A percentile compares a stretch with the other conserved stretches of the same genome.
phyloP scores from a whole-genome alignment of 345 rosid species.

The Capsella bursapastoris region DNA sequence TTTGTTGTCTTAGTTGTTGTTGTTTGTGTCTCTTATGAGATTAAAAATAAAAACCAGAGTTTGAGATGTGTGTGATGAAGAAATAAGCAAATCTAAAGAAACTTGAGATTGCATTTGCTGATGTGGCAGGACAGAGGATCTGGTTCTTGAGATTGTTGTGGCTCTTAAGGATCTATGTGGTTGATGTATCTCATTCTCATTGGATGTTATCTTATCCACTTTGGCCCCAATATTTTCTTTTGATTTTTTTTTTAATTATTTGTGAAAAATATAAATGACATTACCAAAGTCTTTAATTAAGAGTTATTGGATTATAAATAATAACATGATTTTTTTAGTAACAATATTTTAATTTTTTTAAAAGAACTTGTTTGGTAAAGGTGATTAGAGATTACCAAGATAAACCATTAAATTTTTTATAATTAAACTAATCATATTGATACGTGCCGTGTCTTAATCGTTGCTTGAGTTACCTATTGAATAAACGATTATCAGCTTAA shows the following conservation, averaged over 20 bases:
- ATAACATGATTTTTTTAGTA: no score
- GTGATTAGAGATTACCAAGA: no score
- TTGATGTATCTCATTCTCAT: slow-evolving; percentile 30
- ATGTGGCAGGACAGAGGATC: slow-evolving; percentile 41
- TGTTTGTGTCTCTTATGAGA: slow-evolving; percentile 2
- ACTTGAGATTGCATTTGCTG: slow-evolving; percentile 41
- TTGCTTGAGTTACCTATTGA: no score
- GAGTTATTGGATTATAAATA: no score
- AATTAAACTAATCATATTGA: no score
- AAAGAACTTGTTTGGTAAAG: no score
- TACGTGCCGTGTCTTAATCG: no score
- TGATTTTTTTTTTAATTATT: not conserved
- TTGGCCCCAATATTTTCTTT: not conserved
- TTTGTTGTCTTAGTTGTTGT: not conserved
- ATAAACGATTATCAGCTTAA: no score
- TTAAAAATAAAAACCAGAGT: not conserved
- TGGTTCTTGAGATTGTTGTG: slow-evolving; percentile 30
- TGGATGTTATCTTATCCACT: slow-evolving; percentile 48
- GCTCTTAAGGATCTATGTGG: slow-evolving; percentile 26
- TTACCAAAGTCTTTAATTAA: not conserved
- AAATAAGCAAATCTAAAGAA: slow-evolving; percentile 33
- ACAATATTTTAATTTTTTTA: no score
- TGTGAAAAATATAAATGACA: not conserved
- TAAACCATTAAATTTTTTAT: no score
- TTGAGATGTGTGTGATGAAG: slow-evolving; percentile 24